phyloP scores from a whole-genome alignment of 2,329 filamentous ascomycete genomes.

The Fusarium falciforme region DNA sequence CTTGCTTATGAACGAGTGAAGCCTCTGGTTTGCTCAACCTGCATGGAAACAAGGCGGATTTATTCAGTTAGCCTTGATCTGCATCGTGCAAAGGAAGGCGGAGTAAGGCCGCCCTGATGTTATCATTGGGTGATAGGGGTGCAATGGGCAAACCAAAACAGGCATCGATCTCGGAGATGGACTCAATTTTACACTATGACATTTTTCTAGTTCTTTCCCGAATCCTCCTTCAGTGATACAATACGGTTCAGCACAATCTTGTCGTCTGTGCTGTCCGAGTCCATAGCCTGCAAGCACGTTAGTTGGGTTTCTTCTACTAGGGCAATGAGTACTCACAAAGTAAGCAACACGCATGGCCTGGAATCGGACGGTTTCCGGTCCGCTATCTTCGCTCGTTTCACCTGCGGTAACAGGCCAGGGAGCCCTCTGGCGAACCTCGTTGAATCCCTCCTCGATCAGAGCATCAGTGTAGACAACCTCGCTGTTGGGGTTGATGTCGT shows the following conservation, averaged over 20 bases:
- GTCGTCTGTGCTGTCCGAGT: conserved; percentile 82
- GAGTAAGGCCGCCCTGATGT: background rate
- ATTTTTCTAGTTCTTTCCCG: conserved; percentile 65
- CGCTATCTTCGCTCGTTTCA: conserved; percentile 71
- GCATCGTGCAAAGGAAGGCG: background rate
- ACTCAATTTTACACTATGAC: conserved; percentile 1
- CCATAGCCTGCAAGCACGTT: conserved; percentile 66
- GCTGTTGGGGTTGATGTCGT: conserved; percentile 85
- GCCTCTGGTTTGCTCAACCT: background rate
- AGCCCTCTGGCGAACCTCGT: conserved; percentile 77
- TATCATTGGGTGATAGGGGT: background rate
- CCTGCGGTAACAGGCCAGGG: conserved; percentile 86
- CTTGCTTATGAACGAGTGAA: background rate
- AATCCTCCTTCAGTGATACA: conserved; percentile 89
- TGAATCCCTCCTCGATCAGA: conserved; percentile 84
- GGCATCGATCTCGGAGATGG: background rate
- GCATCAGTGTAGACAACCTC: conserved; percentile 84
- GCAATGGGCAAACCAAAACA: background rate
- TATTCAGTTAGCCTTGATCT: background rate
- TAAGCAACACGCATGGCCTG: conserved; percentile 92
- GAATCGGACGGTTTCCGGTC: conserved; percentile 84
- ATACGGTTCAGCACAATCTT: conserved; percentile 91
- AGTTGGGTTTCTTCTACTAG: conserved; percentile 1
- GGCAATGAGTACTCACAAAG: conserved; percentile 64
- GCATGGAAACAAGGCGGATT: background rate